phyloP scores from a whole-genome alignment of 2,329 filamentous ascomycete genomes.

The Paracamarosporium sp. region DNA sequence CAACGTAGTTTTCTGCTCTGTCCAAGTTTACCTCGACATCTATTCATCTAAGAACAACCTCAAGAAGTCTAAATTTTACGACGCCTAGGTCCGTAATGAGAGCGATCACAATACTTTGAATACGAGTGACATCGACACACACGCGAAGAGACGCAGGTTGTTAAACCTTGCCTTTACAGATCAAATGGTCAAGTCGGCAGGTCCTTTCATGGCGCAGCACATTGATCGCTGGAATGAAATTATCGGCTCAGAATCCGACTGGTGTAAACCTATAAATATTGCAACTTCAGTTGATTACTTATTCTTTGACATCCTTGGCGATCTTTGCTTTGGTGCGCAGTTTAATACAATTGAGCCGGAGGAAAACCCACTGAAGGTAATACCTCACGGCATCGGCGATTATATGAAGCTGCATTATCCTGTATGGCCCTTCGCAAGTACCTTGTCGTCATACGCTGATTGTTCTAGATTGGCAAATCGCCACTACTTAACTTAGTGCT shows the following conservation, averaged over 20 bases:
- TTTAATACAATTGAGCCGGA: slow-evolving; percentile 41
- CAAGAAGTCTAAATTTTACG: slow-evolving; percentile 20
- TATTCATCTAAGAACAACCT: slow-evolving; percentile 33
- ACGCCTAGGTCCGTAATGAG: slow-evolving; percentile 13
- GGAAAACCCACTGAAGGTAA: slow-evolving; percentile 18
- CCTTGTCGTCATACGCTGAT: too few species aligned
- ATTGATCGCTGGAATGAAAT: slow-evolving; percentile 22
- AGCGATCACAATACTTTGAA: slow-evolving; percentile 18
- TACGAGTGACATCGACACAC: slow-evolving; percentile 10
- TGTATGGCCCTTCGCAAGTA: too few species aligned
- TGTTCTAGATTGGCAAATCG: slow-evolving; percentile 13
- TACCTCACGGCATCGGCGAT: slow-evolving; percentile 13
- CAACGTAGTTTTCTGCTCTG: slow-evolving; percentile 72
- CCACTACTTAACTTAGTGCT: slow-evolving; percentile 12
- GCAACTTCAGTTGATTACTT: slow-evolving; percentile 29
- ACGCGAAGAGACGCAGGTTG: slow-evolving; percentile 19
- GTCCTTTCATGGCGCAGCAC: slow-evolving; percentile 17
- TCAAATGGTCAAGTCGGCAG: slow-evolving; percentile 15
- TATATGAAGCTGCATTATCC: too few species aligned
- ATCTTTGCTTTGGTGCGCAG: slow-evolving; percentile 44
- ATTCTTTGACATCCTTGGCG: slow-evolving; percentile 54
- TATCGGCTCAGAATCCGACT: slow-evolving; percentile 7
- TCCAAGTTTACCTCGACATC: slow-evolving; percentile 52
- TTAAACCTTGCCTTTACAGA: slow-evolving; percentile 26
- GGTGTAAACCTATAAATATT: slow-evolving; percentile 16